Evolutionary conservation across 768 basidiomycete genomes (phyloP), one percentile per base, ranked within the genome.

Genomic region (Boletus sp.): DNA sequence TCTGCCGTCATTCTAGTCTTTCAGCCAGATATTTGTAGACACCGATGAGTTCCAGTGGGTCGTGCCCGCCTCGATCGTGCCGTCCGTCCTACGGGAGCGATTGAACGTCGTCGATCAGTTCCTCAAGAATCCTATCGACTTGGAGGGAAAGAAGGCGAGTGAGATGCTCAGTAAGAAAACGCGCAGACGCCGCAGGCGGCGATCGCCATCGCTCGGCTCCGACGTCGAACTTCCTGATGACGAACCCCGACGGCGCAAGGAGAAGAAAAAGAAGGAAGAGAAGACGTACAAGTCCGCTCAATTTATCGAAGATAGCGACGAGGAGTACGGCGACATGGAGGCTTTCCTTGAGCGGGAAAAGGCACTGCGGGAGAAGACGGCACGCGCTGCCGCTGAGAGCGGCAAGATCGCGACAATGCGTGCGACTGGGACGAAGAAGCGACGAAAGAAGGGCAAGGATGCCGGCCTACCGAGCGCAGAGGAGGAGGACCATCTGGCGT

Each of bases 241-340:
- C 37, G 71, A 68, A 44, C 66, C 71, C 55, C 67, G 66, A 62
- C 71, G 66, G 24, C 69, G 64, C 57, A 77, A 74, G 65, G 75
- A 74, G 55, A 83, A 78, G 70, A 84, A 81, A 71, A 78, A 76
- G 63, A 86, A 83, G 68, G 89, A 90, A 68, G 82, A 83, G 68
- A 81, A 85, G 75, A 77, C 77, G 57, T 94, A 90, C 78, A 94
- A 93, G 71, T 91, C 89, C 7, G 92, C 92, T 10, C 88, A 92
- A 70, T 91, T 95, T 69, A 94, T 96, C 69, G 86, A 90, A 67
- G 94, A 97, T 73, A 92, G 90, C 59, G 94, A 97, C 64, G 87
- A 78, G 54, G 91, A 92, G 70, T 84, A 84, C 55, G 90, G 82
- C 15, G 86, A 89, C 66, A 87, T 93, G 71, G 87, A 89, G 49